phyloP scores from a whole-genome alignment of 495 filamentous ascomycete genomes.

The Antarctomyces pellizariae region DNA sequence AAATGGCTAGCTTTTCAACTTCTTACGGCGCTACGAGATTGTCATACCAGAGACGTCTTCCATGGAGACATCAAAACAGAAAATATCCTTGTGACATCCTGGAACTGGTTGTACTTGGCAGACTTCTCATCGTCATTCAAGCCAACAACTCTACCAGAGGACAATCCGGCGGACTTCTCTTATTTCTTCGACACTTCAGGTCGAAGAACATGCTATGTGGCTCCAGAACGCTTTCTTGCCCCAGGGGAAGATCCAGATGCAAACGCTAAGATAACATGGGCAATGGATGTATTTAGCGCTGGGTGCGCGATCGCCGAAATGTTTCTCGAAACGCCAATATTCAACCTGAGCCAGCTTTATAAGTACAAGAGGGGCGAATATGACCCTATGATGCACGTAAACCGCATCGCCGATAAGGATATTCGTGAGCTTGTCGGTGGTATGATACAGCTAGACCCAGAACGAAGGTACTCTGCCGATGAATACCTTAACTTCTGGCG shows the following conservation, averaged over 20 bases:
- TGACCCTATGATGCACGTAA: slow-evolving; percentile 61
- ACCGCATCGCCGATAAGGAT: slow-evolving; percentile 69
- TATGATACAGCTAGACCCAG: slow-evolving; percentile 87
- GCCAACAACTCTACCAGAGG: slow-evolving; percentile 79
- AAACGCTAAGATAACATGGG: slow-evolving; percentile 55
- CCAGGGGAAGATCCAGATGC: slow-evolving; percentile 33
- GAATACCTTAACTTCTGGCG: slow-evolving; percentile 88
- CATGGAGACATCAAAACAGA: slow-evolving; percentile 98
- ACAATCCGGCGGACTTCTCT: slow-evolving; percentile 91
- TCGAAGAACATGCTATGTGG: slow-evolving; percentile 83
- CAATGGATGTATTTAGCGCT: slow-evolving; percentile 96
- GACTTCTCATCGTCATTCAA: slow-evolving; percentile 96
- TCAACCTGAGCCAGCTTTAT: slow-evolving; percentile 80
- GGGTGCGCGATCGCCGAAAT: slow-evolving; percentile 96
- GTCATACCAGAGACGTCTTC: slow-evolving; percentile 71
- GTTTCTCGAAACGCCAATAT: slow-evolving; percentile 87
- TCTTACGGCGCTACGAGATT: slow-evolving; percentile 77
- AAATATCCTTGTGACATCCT: slow-evolving; percentile 88
- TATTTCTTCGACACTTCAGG: slow-evolving; percentile 94
- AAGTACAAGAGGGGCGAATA: slow-evolving; percentile 85
- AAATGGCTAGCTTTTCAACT: slow-evolving; percentile 97
- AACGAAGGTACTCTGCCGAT: slow-evolving; percentile 79
- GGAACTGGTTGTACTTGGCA: slow-evolving; percentile 97
- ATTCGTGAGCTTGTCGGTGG: slow-evolving; percentile 71
- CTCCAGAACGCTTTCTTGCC: slow-evolving; percentile 73